These are phyloP conservation scores for Cavenderia fasciculata DNA, from an alignment of 78 protist genomes.

Conservation along the genomic window DNA sequence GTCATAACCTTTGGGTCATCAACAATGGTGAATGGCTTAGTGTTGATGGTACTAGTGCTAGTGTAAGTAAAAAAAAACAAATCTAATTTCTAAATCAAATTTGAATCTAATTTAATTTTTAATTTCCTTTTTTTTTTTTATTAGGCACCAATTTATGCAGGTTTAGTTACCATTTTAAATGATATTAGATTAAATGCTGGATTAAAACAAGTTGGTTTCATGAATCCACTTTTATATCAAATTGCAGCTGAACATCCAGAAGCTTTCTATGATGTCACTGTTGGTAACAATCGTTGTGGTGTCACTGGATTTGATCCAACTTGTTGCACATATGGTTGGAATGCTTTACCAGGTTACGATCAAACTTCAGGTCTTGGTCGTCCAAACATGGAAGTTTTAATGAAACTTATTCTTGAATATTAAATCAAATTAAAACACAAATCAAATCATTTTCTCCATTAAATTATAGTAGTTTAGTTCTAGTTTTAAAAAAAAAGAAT, in stretches of 20 bases:
- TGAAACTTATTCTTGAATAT: conserved; percentile 25
- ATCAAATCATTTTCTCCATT: too few relatives aligned
- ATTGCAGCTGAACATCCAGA: conserved; percentile 39
- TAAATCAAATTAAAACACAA: too few relatives aligned
- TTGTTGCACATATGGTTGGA: conserved; percentile 28
- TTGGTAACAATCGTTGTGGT: conserved; percentile 82
- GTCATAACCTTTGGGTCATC: conserved; percentile 49
- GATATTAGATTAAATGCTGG: conserved; percentile 52
- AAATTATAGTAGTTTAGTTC: too few relatives aligned
- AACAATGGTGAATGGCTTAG: conserved; percentile 20
- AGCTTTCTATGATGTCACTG: conserved; percentile 77
- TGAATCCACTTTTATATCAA: conserved; percentile 77
- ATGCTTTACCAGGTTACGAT: conserved; percentile 80
- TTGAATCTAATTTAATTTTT: too few relatives aligned
- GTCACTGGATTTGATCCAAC: conserved; percentile 23
- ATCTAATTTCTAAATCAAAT: background rate
- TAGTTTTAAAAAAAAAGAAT: too few relatives aligned
- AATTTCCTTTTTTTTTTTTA: too few relatives aligned
- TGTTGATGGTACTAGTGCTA: conserved; percentile 69
- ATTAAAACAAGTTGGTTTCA: conserved; percentile 62
- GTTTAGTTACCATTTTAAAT: conserved; percentile 66
- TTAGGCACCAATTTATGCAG: conserved; percentile 44
- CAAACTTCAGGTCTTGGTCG: conserved; percentile 48
- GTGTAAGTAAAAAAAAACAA: too few relatives aligned
- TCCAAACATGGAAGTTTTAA: conserved; percentile 46